Evolutionary conservation across 257 asterid species (phyloP).

Genomic region (Solanum tarapatanum): DNA sequence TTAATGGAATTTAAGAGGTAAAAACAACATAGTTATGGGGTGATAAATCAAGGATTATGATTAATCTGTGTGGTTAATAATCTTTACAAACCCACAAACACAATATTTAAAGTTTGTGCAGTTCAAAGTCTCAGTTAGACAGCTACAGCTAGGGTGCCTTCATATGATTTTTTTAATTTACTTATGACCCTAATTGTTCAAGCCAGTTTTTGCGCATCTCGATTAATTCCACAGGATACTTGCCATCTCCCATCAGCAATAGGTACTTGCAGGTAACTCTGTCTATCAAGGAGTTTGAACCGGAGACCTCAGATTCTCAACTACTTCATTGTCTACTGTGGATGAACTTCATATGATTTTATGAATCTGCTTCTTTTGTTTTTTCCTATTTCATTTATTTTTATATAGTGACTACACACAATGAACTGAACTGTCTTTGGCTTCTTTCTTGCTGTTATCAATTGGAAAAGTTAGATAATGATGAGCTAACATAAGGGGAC

Average conservation of each 20-base stretch:
- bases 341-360: background rate
- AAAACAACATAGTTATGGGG: too few relatives aligned
- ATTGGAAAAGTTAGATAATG: background rate
- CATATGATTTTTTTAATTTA: background rate
- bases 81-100: background rate
- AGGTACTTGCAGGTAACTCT: too few relatives aligned
- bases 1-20: background rate
- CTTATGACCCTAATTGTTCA: too few relatives aligned
- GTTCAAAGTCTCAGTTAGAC: background rate
- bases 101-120: background rate
- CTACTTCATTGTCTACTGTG: background rate
- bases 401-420: background rate
- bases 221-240: rapidly evolving
- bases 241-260: too few relatives aligned
- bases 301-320: too few relatives aligned
- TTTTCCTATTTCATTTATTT: background rate
- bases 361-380: background rate
- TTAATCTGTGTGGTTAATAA: background rate
- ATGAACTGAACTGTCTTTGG: background rate
- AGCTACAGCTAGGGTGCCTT: background rate
- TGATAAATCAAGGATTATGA: background rate
- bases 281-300: too few relatives aligned
- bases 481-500: background rate
- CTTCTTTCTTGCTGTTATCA: background rate
- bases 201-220: rapidly evolving